Base-by-base conservation (phyloP, 176 grass and related monocot genomes). In the Luzula sylvatica region DNA sequence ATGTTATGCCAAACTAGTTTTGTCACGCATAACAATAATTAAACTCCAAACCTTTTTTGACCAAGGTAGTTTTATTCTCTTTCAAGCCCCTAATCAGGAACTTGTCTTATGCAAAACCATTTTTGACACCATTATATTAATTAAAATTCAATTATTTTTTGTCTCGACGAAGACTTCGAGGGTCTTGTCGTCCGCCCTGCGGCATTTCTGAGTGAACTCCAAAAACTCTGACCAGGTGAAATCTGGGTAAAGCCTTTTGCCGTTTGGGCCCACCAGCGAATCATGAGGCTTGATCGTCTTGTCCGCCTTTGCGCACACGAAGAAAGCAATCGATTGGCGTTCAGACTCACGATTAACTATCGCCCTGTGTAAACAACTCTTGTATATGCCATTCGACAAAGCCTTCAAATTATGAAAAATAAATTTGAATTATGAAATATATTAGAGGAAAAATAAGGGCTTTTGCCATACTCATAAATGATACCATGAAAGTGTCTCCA, bases 401-500 rank as follows among this genome's bases (percentile, higher is more conserved):
- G 52, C 66, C 66, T 69, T n/a, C 7, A 56, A 26, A 29, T 53
- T 9, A 9, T 35, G 23, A 12, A 58, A 61, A 42, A 61, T n/a
- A 39, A 35, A 55, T 32, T 32, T 54, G 11, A 20, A 9, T 15
- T 8, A 14, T n/a, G 17, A 42, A 23, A 16, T 55, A 35, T 25
- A 55, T 24, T 24, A 14, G 42, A 43, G 38, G 20, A 42, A 44
- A 7, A 60, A 24, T 17, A 41, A 58, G 7, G 2, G 20, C 26
- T 56, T 13, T 11, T 23, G 9, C 30, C 1, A 9, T 35, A 35
- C 5, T 7, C 24, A 61, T 11, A 56, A 5, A 26, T 24, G 11
- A 8, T 61, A 87, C 88, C 83, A 75, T 83, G 69, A 94, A 94
- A 3, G 83, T 83, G 65, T 94, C 83, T 7, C 88, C 88, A 53